Conservation (phyloP, 2,329 filamentous ascomycete species). For the Cercospora brassicicola region DNA sequence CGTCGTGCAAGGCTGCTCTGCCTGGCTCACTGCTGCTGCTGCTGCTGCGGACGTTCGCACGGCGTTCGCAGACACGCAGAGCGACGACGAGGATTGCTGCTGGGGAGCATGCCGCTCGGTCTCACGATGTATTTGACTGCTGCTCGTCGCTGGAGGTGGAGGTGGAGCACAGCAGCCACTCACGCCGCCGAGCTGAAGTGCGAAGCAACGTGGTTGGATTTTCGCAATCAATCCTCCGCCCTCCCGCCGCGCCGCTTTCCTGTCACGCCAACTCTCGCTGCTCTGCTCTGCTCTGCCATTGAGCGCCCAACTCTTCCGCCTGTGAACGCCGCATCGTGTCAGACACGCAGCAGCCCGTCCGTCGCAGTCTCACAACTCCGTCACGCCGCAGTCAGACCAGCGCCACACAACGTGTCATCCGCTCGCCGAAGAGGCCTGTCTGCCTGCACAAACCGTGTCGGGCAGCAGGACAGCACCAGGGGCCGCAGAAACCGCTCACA, state of each 20-base stretch:
- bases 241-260: not conserved
- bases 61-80: not conserved
- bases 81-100: not conserved
- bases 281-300: not conserved
- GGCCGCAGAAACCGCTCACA: not conserved
- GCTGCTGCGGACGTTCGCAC: not conserved
- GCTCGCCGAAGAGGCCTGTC: not conserved
- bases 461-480: not conserved
- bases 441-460: not conserved
- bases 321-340: not conserved
- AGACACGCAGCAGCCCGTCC: not conserved
- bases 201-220: not conserved
- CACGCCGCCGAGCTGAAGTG: not conserved
- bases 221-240: not conserved
- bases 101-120: not conserved
- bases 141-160: not conserved
- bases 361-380: not conserved
- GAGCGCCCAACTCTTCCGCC: not conserved
- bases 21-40: not conserved
- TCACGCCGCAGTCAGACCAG: not conserved
- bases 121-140: not conserved
- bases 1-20: not conserved
- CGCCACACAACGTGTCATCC: conserved; percentile 1
- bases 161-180: not conserved
- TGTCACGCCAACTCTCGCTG: no score